Evolutionary conservation across 2,329 filamentous ascomycete genomes (phyloP), one percentile per base, ranked within the genome.

Genomic region (Cercospora janseana): DNA sequence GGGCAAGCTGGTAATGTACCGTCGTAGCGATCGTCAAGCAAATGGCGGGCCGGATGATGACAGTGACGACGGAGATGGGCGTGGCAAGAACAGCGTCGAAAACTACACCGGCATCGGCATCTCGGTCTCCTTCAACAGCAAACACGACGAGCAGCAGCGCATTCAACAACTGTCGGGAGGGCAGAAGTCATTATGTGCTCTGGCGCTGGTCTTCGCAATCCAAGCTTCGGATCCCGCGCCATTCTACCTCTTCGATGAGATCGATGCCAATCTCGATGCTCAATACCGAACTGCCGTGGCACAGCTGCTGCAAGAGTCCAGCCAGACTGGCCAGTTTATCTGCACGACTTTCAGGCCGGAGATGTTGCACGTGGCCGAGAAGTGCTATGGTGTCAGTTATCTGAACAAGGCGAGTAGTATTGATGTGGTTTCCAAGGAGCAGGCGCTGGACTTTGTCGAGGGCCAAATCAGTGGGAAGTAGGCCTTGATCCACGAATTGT

Each of bases 191-290:
- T 77, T 97, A 55, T 97, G 92, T 70, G 93, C 93, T 7, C 81
- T 98, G n/a, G 94, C 93, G 35, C 82, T 98, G 44, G 94, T 98
- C 60, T 98, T 98, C 68, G 93, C 93, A n/a, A 94, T 98, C 60
- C 93, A 98, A 71, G 88, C 91, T 61, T 95, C 92, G 52, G 93
- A 98, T 68, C 93, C 92, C 7, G 94, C 92, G 35, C 93, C 93
- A 1, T 97, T 98, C 78, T 96, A 98, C 69, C 91, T 98, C 64
- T 98, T 98, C 63, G 93, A 98, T 69, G 93, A 98, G 72, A 95
- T 98, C 57, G 93, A 98, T 66, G 93, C 93, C 69, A 98, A 98
- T 68, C 80, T 98, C 18, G 93, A 98, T 69, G 91, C 93, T 1
- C 93, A 98, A 71, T 98, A 98, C 75, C 87, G 93, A 54, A 96